Base-by-base conservation (phyloP, 2,329 filamentous ascomycete genomes). In the Scedosporium apiospermum region DNA sequence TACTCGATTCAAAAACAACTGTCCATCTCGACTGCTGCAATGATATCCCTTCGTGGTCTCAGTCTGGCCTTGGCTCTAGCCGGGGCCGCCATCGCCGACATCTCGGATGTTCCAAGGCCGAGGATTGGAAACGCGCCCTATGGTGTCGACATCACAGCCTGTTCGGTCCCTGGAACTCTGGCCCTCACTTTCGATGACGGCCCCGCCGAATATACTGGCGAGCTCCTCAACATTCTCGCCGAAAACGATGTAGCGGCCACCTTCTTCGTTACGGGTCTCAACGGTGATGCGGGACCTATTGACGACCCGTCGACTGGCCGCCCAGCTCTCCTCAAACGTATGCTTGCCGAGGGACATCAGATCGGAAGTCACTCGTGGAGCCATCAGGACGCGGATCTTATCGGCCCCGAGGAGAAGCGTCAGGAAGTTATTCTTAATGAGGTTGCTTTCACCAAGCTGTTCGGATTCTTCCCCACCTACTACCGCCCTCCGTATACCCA, bases 291-390 rank as follows among this genome's bases (percentile, higher is more conserved):
- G 27, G 74, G 73, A 34, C 16, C 53, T 27, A 85, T 85, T 66
- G 83, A 85, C 65, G 75, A 80, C 61, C 71, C 76, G 3, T 75
- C 73, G 16, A 73, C 34, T 6, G 18, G 7, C 3, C 16, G 49
- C 18, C 61, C 61, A 1, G 38, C 58, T 57, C 66, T 70, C 18
- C 71, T 77, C 57, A 65, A 67, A 42, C 80, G 81, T 64, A 83
- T 83, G 77, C 65, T 78, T 63, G 65, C 70, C 42, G 78, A 81
- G 6, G 82, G 82, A 7, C 85, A 88, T 70, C 85, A 88, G 70
- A 75, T 88, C 64, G 85, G 80, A 63, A 82, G 78, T 16, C 85
- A 78, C 66, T 79, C 77, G 68, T 80, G 77, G 77, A 74, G 77
- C 14, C 79, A 82, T 66, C 72, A 72, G 30, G 71, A 80, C 63